A percentile compares a stretch with the other conserved stretches of the same genome.
These are phyloP conservation scores for Penicillium macrosclerotiorum DNA, from an alignment of 495 filamentous ascomycete species.

Conservation along the genomic window DNA sequence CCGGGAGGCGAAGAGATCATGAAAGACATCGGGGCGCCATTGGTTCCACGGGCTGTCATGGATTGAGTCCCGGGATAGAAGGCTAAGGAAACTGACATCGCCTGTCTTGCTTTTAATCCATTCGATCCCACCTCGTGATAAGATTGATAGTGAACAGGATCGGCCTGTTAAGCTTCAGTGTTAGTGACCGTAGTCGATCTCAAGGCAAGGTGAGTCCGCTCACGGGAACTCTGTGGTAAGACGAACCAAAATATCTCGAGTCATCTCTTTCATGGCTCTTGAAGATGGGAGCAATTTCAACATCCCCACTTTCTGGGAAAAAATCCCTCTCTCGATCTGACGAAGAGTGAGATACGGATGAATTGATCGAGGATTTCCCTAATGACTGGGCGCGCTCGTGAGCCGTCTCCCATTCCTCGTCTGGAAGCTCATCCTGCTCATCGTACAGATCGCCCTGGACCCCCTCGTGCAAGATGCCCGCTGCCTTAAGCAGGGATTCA, in stretches of 20 bases:
- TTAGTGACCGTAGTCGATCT: background rate
- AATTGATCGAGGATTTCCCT: constrained; percentile 4
- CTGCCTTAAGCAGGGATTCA: constrained; percentile 80
- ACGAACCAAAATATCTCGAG: constrained; percentile 84
- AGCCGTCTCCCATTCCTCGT: constrained; percentile 67
- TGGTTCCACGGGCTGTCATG: constrained; percentile 82
- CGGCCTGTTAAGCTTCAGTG: constrained; percentile 58
- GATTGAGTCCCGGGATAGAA: constrained; percentile 69
- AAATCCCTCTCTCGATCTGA: constrained; percentile 22
- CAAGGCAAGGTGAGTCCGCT: background rate
- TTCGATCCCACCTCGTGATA: constrained; percentile 91
- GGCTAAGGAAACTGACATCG: constrained; percentile 79
- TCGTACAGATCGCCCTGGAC: constrained; percentile 62
- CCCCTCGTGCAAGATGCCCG: constrained; percentile 76
- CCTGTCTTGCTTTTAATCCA: constrained; percentile 98
- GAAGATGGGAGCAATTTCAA: constrained; percentile 44
- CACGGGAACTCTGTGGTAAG: too few species aligned
- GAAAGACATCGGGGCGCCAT: constrained; percentile 91
- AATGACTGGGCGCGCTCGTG: constrained; percentile 3
- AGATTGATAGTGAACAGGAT: constrained; percentile 89
- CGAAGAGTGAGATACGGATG: constrained; percentile 12
- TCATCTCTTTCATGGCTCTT: constrained; percentile 79
- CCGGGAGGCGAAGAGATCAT: constrained; percentile 78
- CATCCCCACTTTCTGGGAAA: constrained; percentile 41
- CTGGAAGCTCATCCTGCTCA: constrained; percentile 31